Evolutionary conservation across 2,329 filamentous ascomycete genomes (phyloP), one percentile per base, ranked within the genome.

Genomic region (Aspergillus pseudoglaucus): DNA sequence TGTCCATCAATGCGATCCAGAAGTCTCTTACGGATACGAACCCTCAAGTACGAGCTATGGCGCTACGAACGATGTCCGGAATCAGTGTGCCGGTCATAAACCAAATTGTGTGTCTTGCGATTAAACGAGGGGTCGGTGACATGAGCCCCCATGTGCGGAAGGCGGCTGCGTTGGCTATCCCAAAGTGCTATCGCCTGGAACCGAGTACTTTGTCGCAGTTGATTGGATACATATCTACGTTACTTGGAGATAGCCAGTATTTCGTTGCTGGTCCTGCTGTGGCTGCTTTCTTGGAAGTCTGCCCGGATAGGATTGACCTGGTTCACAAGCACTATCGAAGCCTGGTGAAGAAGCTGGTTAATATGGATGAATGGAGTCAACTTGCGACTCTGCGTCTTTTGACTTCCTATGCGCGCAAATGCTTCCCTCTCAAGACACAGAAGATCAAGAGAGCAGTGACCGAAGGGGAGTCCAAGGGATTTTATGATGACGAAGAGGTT

Each of bases 301-400:
- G 91, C 56, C 90, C 93, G 0, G 85, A 94, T 14, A 78, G 87
- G 46, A 78, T 95, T 54, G 90, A 96, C 64, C 73, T 98, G 50
- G 83, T 98, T 57, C 93, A 98, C 68, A 84, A 86, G 55, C 87
- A 95, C 64, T 98, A 97, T 70, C 82, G 88, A 44, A 77, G 81
- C 32, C 73, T 98, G 53, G 84, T 95, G 53, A 88, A 83, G 66
- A 95, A 96, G 74, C 73, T 97, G 45, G 89, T 96, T 20, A 93
- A 98, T 64, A 98, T 98, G 93, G 93, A 98, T 62, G 93, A 98
- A 70, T 98, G 93, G 93, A 87, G 90, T 38, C 93, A 98, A 70
- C 69, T 97, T 46, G 86, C 89, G 2, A 87, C 87, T 2, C 64
- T 98, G 57, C 80, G 83, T 35, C 74, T 98, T 54, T 84, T 97